These are phyloP conservation scores for Micractinium sp. DNA, from an alignment of 139 green algal genomes.

Conservation along the genomic window DNA sequence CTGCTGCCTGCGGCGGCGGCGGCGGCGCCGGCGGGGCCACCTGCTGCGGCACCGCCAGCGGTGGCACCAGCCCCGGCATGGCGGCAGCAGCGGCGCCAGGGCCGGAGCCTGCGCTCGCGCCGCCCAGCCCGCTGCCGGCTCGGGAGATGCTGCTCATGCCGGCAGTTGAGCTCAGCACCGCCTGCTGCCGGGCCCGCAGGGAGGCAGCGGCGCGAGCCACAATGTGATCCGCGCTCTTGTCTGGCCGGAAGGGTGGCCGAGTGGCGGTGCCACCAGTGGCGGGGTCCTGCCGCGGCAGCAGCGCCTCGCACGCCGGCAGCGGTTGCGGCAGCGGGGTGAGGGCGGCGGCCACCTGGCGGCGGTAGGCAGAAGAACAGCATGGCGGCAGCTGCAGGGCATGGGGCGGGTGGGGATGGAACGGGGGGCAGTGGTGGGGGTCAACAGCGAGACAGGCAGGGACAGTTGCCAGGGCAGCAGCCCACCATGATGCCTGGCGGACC, in stretches of 20 bases:
- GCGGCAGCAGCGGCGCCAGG: not conserved
- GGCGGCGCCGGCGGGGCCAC: not conserved
- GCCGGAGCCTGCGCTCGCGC: too few relatives aligned
- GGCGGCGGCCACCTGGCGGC: constrained; percentile 25
- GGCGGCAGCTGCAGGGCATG: constrained; percentile 38
- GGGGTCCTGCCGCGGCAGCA: constrained; percentile 27
- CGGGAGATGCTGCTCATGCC: too few relatives aligned
- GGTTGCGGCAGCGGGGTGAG: constrained; percentile 40
- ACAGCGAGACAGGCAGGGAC: too few relatives aligned
- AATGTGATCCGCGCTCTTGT: not conserved
- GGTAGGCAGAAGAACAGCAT: constrained; percentile 37
- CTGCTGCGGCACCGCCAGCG: not conserved
- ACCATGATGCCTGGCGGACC: too few relatives aligned
- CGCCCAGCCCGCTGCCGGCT: too few relatives aligned
- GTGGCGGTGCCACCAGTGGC: constrained; percentile 1
- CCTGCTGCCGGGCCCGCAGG: constrained; percentile 2
- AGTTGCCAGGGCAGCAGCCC: not conserved
- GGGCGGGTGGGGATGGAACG: not conserved
- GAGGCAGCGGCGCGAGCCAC: not conserved
- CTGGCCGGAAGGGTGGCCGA: not conserved
- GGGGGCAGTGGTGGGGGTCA: too few relatives aligned
- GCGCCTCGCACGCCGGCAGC: not conserved
- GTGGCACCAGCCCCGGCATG: not conserved
- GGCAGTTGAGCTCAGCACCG: not conserved
- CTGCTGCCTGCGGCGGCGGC: not conserved